Evolutionary conservation across 306 rosid genomes (phyloP).

Genomic region (Citrullus mucosospermus): DNA sequence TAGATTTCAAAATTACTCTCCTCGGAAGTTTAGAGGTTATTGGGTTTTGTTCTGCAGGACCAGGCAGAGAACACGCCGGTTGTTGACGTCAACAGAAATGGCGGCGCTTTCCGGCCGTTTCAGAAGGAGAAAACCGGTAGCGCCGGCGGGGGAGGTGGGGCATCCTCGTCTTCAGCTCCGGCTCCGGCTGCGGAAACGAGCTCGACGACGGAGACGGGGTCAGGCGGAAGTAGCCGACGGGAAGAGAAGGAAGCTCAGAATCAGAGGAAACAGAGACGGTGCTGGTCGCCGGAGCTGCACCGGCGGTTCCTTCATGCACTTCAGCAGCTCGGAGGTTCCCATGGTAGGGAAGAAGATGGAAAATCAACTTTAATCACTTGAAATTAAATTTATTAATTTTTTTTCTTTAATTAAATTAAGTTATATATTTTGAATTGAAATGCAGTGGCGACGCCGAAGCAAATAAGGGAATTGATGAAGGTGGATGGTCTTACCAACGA

Average conservation of each 20-base stretch:
- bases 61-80: slow-evolving; percentile 44
- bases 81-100: slow-evolving; percentile 59
- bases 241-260: slow-evolving; percentile 52
- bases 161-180: slow-evolving; percentile 17
- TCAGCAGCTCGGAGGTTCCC: slow-evolving; percentile 85
- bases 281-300: slow-evolving; percentile 90
- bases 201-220: slow-evolving; percentile 29
- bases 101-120: slow-evolving; percentile 80
- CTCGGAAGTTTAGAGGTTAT: background rate
- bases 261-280: slow-evolving; percentile 67
- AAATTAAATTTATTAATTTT: background rate
- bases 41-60: slow-evolving; percentile 25
- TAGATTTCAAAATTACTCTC: background rate
- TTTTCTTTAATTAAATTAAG: background rate
- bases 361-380: background rate
- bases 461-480: slow-evolving; percentile 82
- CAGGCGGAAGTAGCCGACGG: slow-evolving; percentile 22
- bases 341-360: slow-evolving; percentile 24
- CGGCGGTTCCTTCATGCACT: slow-evolving; percentile 68
- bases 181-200: slow-evolving; percentile 38
- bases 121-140: slow-evolving; percentile 37
- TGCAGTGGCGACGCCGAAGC: slow-evolving; percentile 84
- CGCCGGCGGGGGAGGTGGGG: background rate
- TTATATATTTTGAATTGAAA: background rate
- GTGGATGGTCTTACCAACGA: slow-evolving; percentile 95